Percentiles rank a stretch among this genome's conserved stretches.
Evolutionary conservation across 352 stramenopile species (phyloP).

Genomic region (Phytophthora chlamydospora): DNA sequence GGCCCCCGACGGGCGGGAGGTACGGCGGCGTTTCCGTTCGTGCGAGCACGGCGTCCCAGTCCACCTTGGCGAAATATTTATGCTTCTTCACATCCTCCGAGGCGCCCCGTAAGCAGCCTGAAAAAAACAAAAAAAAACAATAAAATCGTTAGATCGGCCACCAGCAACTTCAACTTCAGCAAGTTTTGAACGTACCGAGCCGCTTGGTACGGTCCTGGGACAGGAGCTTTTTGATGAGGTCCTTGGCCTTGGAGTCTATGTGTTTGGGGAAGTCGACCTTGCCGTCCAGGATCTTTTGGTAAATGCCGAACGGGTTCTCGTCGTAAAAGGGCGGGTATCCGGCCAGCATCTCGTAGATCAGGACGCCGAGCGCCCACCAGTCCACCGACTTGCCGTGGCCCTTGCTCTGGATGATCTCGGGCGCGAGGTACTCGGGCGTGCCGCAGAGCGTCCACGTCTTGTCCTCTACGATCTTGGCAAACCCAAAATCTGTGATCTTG

Average conservation of each 20-base stretch:
- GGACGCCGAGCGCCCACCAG: constrained; percentile 92
- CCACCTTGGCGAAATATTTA: constrained; percentile 91
- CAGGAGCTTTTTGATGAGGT: constrained; percentile 93
- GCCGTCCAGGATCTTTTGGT: constrained; percentile 93
- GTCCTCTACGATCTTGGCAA: constrained; percentile 92
- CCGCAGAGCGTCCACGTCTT: constrained; percentile 93
- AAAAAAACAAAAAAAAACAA: constrained; percentile 9
- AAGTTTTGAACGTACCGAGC: constrained; percentile 58
- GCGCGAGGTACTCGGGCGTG: constrained; percentile 93
- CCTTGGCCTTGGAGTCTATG: constrained; percentile 90
- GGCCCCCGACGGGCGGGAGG: constrained; percentile 80
- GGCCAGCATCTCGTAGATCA: constrained; percentile 94
- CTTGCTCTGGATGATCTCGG: constrained; percentile 93
- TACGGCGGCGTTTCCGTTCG: constrained; percentile 82
- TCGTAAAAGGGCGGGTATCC: constrained; percentile 93
- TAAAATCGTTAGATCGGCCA: constrained; percentile 1
- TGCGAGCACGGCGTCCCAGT: constrained; percentile 85
- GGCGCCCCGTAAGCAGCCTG: constrained; percentile 90
- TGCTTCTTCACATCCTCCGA: constrained; percentile 92
- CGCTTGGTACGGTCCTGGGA: constrained; percentile 90
- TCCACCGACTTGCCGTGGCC: constrained; percentile 92
- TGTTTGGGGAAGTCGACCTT: constrained; percentile 91
- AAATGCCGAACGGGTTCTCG: constrained; percentile 94
- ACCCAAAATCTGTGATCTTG: constrained; percentile 94
- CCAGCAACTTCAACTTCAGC: not conserved